Base-by-base conservation (phyloP, 257 asterid species). In the Phtheirospermum japonicum region DNA sequence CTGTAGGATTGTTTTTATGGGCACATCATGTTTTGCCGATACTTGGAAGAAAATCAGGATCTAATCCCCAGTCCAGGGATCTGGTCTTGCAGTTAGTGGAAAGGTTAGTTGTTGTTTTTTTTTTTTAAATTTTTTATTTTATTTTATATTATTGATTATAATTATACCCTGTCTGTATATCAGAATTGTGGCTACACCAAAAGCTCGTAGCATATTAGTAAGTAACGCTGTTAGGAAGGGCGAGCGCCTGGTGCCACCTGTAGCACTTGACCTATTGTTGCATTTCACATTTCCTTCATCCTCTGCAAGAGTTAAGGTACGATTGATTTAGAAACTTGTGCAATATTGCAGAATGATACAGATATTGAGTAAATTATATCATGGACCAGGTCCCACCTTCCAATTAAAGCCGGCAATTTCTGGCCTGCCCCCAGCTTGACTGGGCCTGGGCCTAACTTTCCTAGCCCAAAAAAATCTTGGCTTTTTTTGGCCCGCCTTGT, bases 1-100 rank as follows among this genome's bases (percentile, higher is more conserved):
- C 90, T 20, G 88, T 83, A 59, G 97, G 96, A n/a, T 73, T 90
- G 77, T 85, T 80, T 67, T 54, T 85, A 63, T 90, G 96, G 94
- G 74, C 85, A 11, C 96, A 82, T 79, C 75, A 71, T 71, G 64
- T 82, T 72, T 77, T 90, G 78, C 95, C 96, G 13, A 68, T 77
- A 26, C 76, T 87, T 58, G 94, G 93, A 31, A 93, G 96, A 68
- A 85, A 85, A 66, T 73, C 81, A 1, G 83, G 90, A 62, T 83
- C 95, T 37, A 90, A 87, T 67, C 90, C 93, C 12, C 88, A 78
- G 14, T 55, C 81, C 5, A 76, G 96, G 77, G 96, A 90, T 75
- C 50, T 87, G 72, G 82, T 90, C 63, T 75, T 85, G 85, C 98
- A 91, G 88, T 66, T 78, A 28, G 88, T 80, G 64, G 98, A 91